Base-by-base conservation (phyloP, 805 yeast species). In the Nakazawaea holstii region DNA sequence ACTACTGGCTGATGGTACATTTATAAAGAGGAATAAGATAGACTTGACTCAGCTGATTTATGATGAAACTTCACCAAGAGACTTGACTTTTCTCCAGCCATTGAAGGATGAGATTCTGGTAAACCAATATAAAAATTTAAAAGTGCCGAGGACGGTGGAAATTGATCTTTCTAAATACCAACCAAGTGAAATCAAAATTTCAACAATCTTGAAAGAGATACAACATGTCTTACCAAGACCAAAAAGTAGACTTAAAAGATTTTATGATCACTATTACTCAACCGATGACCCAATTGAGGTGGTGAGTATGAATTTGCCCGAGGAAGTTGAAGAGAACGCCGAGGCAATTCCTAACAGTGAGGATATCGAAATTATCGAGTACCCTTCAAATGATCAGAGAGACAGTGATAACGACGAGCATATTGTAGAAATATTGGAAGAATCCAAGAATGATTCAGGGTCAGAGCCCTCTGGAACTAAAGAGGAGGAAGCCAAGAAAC, bases 231-330 rank as follows among this genome's bases (percentile, higher is more conserved):
- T 67, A n/a, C 69, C 70, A 1, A 65, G 57, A 35, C 70, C 78
- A 3, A 74, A 69, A 49, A 62, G 71, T 3, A 75, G 71, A 17
- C 37, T 39, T 38, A 56, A 71, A 5, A 76, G 66, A 53, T 59
- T 67, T 30, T 59, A 70, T 29, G 88, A 83, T 53, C 73, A 77
- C 0, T 83, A 84, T 53, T 54, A 66, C 11, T 67, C 77, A 28
- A 66, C 77, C 0, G 79, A 74, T 32, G 66, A 63, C 2, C 72
- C 82, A 0, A 62, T 81, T 2, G 82, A 77, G 35, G 59, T 61
- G 8, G 59, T 82, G 2, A 55, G 51, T 13, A 67, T 78, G 45
- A 58, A 62, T 2, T 53, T 62, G 14, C 48, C 46, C 14, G 59
- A 56, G 42, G 39, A 44, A 30, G n/a, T 37, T 10, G 20, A 30